Evolutionary conservation across 1,284 basidiomycete genomes (phyloP).

Genomic region (Melampsora occidentalis): DNA sequence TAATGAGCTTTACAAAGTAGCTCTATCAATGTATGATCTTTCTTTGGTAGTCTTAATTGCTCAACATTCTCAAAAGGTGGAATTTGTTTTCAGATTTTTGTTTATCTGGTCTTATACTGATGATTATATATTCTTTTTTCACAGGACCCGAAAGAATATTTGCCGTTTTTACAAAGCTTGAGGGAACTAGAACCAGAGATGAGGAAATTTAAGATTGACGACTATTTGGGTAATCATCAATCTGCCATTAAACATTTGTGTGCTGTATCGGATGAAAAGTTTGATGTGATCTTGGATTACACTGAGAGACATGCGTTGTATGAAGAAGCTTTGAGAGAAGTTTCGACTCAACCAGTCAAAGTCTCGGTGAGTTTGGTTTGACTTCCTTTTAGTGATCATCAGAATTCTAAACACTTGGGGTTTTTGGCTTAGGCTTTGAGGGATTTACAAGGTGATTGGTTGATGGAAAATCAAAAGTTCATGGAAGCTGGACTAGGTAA

Average conservation of each 20-base stretch:
- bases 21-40: conserved; percentile 98
- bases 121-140: conserved; percentile 22
- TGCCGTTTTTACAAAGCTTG: conserved; percentile 90
- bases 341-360: conserved; percentile 63
- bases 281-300: conserved; percentile 77
- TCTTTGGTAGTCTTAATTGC: conserved; percentile 91
- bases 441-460: conserved; percentile 29
- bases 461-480: conserved; percentile 72
- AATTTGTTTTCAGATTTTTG: neutral
- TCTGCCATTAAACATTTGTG: conserved; percentile 75
- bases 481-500: conserved; percentile 75
- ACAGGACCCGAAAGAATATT: conserved; percentile 94
- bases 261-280: conserved; percentile 66
- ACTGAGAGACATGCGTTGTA: conserved; percentile 76
- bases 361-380: conserved; percentile 61
- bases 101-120: neutral
- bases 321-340: conserved; percentile 69
- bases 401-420: conserved; percentile 1
- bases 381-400: neutral
- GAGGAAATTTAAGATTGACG: conserved; percentile 88
- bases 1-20: conserved; percentile 84
- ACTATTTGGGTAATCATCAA: conserved; percentile 74
- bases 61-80: conserved; percentile 90
- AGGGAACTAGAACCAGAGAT: conserved; percentile 75
- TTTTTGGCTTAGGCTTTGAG: conserved; percentile 21